Percentiles rank a stretch among this genome's conserved stretches.
Conservation (phyloP, 1,284 basidiomycete species). For the Puccinia novopanici region DNA sequence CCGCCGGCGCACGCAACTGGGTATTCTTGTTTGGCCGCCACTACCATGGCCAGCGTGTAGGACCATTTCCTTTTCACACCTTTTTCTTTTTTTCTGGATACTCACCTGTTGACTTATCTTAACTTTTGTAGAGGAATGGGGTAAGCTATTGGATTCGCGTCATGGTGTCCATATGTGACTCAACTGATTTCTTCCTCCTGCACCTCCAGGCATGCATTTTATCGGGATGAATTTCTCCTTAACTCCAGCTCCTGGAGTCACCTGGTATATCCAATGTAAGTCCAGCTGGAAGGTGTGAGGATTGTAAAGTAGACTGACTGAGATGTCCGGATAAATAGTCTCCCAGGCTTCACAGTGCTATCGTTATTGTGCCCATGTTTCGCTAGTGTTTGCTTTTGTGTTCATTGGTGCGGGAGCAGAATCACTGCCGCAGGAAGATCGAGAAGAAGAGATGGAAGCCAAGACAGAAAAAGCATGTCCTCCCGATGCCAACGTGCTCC, state of each 20-base stretch:
- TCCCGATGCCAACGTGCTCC: neutral
- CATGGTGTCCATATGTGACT: neutral
- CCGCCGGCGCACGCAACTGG: constrained; percentile 40
- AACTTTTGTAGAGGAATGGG: constrained; percentile 14
- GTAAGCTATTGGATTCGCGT: neutral
- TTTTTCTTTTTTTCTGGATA: neutral
- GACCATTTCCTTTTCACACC: neutral
- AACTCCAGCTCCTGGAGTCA: constrained; percentile 9
- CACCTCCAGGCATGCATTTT: constrained; percentile 34
- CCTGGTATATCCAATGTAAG: constrained; percentile 44
- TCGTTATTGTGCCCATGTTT: constrained; percentile 41
- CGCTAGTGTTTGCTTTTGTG: constrained; percentile 25
- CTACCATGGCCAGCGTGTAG: constrained; percentile 43
- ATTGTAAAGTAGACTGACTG: neutral
- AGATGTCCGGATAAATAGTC: neutral
- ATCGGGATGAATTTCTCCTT: constrained; percentile 46
- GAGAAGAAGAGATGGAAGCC: constrained; percentile 5
- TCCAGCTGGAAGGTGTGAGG: too few species aligned
- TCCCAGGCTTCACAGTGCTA: constrained; percentile 34
- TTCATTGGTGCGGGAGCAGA: constrained; percentile 35
- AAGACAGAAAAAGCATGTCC: neutral
- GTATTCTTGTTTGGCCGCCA: constrained; percentile 33
- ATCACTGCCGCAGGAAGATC: constrained; percentile 18
- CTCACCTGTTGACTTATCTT: neutral
- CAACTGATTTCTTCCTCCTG: neutral